Base-by-base conservation (phyloP, 164 flowering plant species). In the Litsea cubeba region DNA sequence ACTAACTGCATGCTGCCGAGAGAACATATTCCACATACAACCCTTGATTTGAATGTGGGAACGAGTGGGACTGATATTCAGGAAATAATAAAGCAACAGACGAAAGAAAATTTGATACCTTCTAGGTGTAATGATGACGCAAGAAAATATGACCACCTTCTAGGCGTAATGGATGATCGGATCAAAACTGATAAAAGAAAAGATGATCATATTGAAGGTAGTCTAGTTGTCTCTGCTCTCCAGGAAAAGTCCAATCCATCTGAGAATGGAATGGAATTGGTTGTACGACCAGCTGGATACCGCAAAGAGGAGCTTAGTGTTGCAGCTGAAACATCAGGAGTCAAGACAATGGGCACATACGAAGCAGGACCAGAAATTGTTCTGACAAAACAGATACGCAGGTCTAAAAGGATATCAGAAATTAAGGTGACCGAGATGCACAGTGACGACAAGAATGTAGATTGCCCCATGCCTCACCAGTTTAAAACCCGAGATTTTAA, bases 321-420 rank as follows among this genome's bases (percentile, higher is more conserved):
- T 40, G 28, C 49, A 58, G 57, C 66, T 68, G 60, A 54, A 20
- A 78, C 73, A 72, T 78, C 78, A 28, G 62, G 72, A 68, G 24
- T 75, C 49, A 67, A 76, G 70, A 25, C 25, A 50, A 20, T 17
- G 5, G 80, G 74, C 8, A 79, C 65, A 30, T 75, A 50, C 75
- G 77, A 67, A 57, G 58, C 74, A 15, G 64, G 18, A 40, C 3
- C 32, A 71, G 76, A 72, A 65, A 71, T 23, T 70, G 32, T 58
- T 75, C 18, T 62, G 70, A 75, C 75, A 72, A 87, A 74, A 83
- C 86, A 81, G 84, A 51, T 67, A 32, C 78, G 69, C 24, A 79
- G 81, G 80, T 87, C 88, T 28, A 85, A 80, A 77, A 88, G 77
- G 79, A 74, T 87, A 70, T 88, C 91, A 54, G 90, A 84, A 79